Base-by-base conservation (phyloP, 2,329 filamentous ascomycete species). In the Fusarium burgessii region DNA sequence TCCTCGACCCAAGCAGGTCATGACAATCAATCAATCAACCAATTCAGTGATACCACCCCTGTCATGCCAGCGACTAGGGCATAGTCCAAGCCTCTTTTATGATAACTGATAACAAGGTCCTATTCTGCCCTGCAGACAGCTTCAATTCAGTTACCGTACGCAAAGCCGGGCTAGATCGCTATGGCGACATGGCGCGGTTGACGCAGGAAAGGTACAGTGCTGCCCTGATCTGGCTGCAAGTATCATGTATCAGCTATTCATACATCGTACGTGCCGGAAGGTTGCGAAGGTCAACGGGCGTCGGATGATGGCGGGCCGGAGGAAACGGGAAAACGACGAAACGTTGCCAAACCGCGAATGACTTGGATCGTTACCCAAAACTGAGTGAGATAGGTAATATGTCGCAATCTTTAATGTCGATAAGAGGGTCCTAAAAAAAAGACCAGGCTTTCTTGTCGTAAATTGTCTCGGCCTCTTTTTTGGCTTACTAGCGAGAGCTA, bases 261-360 rank as follows among this genome's bases (percentile, higher is more conserved):
- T 58, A 57, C 51, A 73, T 75, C 71, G 66, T 72, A 72, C 73
- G 67, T 68, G 69, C 69, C 63, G 67, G 71, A 63, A 62, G 57
- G 55, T 72, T 73, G 70, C 70, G 68, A 71, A 40, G 56, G 47
- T 41, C 33, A 71, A 70, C 56, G 64, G 45, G 49, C 35, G 47
- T 70, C 68, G 51, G 68, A 71, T 55, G 52, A 69, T 52, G 55
- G 57, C 51, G 64, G 66, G 32, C 59, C 46, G 68, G 49, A 38
- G 49, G 50, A 58, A 54, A 68, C 58, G 52, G 58, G 49, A 56
- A 56, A 60, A 47, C 55, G 41, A 66, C 51, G 25, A 47, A 54
- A 66, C 45, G 45, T 58, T 33, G 25, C 33, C 29, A 38, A 56
- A 29, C 18, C 59, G 40, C 42, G 20, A 55, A n/a, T 38, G 25